Base-by-base conservation (phyloP, 1,139 yeast species). In the Geotrichum aggregatum region DNA sequence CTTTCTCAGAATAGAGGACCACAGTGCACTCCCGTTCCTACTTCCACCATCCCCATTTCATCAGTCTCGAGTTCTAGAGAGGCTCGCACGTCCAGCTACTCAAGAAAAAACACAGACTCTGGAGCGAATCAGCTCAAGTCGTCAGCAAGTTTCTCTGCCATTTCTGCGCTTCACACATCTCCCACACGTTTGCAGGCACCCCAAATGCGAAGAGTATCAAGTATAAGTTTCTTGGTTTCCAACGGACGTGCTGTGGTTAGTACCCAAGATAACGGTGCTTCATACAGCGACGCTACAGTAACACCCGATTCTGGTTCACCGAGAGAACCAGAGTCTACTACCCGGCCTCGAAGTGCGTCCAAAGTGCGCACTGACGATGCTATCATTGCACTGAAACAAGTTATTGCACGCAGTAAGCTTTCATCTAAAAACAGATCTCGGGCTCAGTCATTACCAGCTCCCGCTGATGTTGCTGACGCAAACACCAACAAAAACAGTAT, bases 331-430 rank as follows among this genome's bases (percentile, higher is more conserved):
- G 11, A 24, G 13, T 3, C 26, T n/a, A 26, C 34, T 7, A 18
- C 33, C 3, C 36, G 46, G 3, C 40, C 45, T 11, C 39, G 16
- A 30, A 47, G 44, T 31, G 33, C 38, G 19, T 35, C 50, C 10
- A 33, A 26, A 14, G 13, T 16, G 18, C 28, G 30, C n/a, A n/a
- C 44, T 13, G 54, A 51, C 38, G 54, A 51, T 30, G 54, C 54
- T 30, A 47, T 51, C 14, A 51, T 41, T 19, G 51, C 50, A 7
- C 22, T 51, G 13, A 51, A 47, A 33, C 48, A 47, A 14, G 54
- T 43, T 7, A 51, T 51, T 16, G 50, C 50, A 3, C 50, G 54
- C 35, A 36, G 28, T 35, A 45, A 45, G 14, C 21, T 21, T 30
- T 31, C 44, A 18, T 7, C 42, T 18, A 3, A 16, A 13, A 34